Percentiles rank a stretch among this genome's conserved stretches.
These are phyloP conservation scores for Zalerion maritima DNA, from an alignment of 495 filamentous ascomycete genomes.

Conservation along the genomic window DNA sequence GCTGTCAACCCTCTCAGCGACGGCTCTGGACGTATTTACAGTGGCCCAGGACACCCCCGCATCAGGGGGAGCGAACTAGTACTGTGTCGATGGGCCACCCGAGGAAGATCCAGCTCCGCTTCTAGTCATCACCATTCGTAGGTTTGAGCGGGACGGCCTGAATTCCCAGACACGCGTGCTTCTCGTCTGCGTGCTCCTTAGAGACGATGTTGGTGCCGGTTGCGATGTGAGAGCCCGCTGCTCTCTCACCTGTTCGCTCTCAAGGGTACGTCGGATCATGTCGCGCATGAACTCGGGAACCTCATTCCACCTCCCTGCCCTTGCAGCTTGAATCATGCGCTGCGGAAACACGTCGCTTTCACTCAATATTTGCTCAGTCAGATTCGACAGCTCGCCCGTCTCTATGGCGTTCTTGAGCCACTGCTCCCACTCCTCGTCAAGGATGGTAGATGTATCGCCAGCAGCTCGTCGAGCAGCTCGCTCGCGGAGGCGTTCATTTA, in stretches of 20 bases:
- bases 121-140: too few relatives aligned
- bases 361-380: constrained; percentile 23
- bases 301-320: constrained; percentile 35
- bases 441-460: constrained; percentile 43
- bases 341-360: constrained; percentile 27
- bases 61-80: too few relatives aligned
- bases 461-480: constrained; percentile 49
- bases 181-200: too few relatives aligned
- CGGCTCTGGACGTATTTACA: too few relatives aligned
- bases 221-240: too few relatives aligned
- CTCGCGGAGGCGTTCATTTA: constrained; percentile 59
- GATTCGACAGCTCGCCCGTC: constrained; percentile 31
- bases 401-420: constrained; percentile 74
- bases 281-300: constrained; percentile 34
- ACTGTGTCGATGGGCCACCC: too few relatives aligned
- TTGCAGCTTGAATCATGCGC: constrained; percentile 28
- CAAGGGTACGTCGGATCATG: constrained; percentile 27
- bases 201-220: too few relatives aligned
- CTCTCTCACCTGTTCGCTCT: constrained; percentile 13
- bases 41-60: too few relatives aligned
- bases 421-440: constrained; percentile 74
- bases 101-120: too few relatives aligned
- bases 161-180: too few relatives aligned
- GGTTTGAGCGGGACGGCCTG: too few relatives aligned
- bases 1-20: too few relatives aligned